phyloP scores from a whole-genome alignment of 345 rosid genomes.

The Eucalyptus decipiens region DNA sequence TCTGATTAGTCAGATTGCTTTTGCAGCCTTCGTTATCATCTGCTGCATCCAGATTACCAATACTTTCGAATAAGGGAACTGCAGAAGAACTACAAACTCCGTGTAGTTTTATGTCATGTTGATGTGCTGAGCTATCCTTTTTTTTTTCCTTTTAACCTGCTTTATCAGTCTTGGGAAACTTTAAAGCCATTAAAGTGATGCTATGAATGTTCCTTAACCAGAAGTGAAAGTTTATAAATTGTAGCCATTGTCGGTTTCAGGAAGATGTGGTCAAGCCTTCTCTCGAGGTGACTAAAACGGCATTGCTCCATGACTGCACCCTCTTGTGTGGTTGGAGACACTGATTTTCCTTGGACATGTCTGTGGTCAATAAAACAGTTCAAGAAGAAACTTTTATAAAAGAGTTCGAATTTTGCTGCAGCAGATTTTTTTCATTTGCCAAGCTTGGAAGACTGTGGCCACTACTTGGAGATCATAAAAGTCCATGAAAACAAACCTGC shows the following conservation, averaged over 20 bases:
- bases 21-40: conserved; percentile 73
- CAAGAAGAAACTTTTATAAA: too few relatives aligned
- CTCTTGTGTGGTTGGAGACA: conserved; percentile 77
- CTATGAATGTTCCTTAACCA: neutral
- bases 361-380: neutral
- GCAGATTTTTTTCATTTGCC: neutral
- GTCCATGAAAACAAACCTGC: conserved; percentile 89
- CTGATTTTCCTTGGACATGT: neutral
- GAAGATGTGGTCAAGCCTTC: conserved; percentile 61
- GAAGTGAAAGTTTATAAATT: neutral
- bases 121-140: conserved; percentile 50
- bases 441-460: conserved; percentile 87
- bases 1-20: neutral
- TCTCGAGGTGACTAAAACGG: conserved; percentile 40
- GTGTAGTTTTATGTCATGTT: conserved; percentile 74
- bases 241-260: conserved; percentile 14
- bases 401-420: neutral
- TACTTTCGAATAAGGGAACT: conserved; percentile 81
- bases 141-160: neutral
- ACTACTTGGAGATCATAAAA: conserved; percentile 84
- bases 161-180: conserved; percentile 39
- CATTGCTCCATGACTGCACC: conserved; percentile 52
- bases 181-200: neutral
- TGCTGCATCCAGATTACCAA: conserved; percentile 77
- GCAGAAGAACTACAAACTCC: conserved; percentile 71